Conservation (phyloP, 306 rosid genomes). For the Medicago arabica region DNA sequence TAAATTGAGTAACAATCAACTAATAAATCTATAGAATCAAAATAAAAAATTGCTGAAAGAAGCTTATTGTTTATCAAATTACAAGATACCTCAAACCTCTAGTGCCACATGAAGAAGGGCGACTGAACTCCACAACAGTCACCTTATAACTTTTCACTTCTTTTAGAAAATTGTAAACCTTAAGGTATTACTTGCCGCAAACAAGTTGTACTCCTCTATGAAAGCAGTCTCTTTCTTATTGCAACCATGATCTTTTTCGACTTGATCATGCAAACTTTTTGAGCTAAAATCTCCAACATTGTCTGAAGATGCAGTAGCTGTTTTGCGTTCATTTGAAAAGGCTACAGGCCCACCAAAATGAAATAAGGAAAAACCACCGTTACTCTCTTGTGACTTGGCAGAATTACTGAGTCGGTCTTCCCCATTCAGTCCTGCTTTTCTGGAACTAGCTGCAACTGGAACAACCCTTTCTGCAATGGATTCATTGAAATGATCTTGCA, state of each 20-base stretch:
- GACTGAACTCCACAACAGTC: constrained; percentile 64
- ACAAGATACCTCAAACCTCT: constrained; percentile 64
- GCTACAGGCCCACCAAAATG: constrained; percentile 93
- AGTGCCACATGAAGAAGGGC: constrained; percentile 60
- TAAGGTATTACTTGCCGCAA: constrained; percentile 78
- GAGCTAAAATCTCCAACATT: constrained; percentile 48
- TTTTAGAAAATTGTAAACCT: constrained; percentile 78
- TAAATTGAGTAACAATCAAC: constrained; percentile 59
- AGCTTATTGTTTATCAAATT: constrained; percentile 71
- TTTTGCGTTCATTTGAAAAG: constrained; percentile 60
- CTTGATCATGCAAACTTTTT: constrained; percentile 51
- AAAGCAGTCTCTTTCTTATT: constrained; percentile 65
- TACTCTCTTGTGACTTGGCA: constrained; percentile 54
- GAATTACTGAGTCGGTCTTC: constrained; percentile 51
- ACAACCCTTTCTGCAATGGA: constrained; percentile 48
- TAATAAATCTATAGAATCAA: constrained; percentile 54
- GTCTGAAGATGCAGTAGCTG: constrained; percentile 45
- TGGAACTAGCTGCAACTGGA: constrained; percentile 50
- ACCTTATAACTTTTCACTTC: constrained; percentile 57
- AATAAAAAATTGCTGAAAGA: constrained; percentile 55
- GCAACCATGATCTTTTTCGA: constrained; percentile 55
- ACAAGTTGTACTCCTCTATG: constrained; percentile 91
- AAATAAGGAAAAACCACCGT: constrained; percentile 76
- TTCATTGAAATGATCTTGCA: constrained; percentile 53
- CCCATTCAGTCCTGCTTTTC: constrained; percentile 46